Evolutionary conservation across 202 grass and related monocot species (phyloP).

Genomic region (Cymbopogon flexuosus): DNA sequence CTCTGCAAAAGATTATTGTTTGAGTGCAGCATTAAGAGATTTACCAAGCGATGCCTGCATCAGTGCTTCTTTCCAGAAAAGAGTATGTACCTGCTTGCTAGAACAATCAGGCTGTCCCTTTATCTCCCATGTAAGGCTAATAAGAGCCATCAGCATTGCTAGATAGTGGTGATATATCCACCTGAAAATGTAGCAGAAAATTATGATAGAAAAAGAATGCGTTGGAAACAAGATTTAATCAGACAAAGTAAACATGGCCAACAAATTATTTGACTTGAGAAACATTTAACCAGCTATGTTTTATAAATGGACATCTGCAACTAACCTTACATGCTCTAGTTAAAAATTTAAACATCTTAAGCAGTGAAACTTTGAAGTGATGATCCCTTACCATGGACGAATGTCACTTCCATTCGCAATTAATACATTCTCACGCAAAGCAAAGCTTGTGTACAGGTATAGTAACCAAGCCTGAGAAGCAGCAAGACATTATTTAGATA

Average conservation of each 20-base stretch:
- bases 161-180: constrained; percentile 99
- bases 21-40: constrained; percentile 22
- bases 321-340: constrained; percentile 13
- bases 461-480: constrained; percentile 80
- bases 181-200: constrained; percentile 38
- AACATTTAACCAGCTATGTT: neutral
- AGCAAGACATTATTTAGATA: constrained; percentile 8
- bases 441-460: constrained; percentile 88
- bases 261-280: neutral
- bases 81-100: constrained; percentile 69
- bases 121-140: constrained; percentile 97
- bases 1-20: constrained; percentile 37
- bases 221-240: neutral
- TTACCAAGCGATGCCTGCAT: neutral
- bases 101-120: constrained; percentile 88
- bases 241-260: constrained; percentile 4
- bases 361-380: neutral
- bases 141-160: constrained; percentile 89
- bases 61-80: neutral
- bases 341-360: neutral
- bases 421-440: constrained; percentile 91
- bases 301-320: neutral
- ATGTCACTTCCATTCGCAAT: constrained; percentile 98
- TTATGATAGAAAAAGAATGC: neutral
- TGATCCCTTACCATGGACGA: constrained; percentile 69